These are phyloP conservation scores for Diospyros lotus DNA, from an alignment of 148 eudicot genomes.

Conservation along the genomic window DNA sequence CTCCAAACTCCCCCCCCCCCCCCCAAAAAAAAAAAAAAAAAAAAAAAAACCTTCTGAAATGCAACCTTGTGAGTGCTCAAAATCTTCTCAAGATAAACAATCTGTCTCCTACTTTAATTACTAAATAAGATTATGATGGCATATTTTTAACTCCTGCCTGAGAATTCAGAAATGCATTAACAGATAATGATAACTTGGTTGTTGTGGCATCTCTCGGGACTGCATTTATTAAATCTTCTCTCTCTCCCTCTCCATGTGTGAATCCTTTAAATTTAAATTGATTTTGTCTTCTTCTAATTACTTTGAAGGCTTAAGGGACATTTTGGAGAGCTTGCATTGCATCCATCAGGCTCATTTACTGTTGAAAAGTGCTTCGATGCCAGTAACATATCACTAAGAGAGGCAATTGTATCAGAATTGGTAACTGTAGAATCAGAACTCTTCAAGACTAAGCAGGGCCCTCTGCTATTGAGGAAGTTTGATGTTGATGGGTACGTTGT, in stretches of 20 bases:
- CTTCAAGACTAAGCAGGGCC: slow-evolving; percentile 80
- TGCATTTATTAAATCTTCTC: background rate
- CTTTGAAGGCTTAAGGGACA: slow-evolving; percentile 72
- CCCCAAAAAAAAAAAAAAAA: too few species aligned
- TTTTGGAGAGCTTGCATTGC: slow-evolving; percentile 80
- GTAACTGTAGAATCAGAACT: slow-evolving; percentile 65
- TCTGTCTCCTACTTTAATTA: background rate
- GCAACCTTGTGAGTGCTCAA: too few species aligned
- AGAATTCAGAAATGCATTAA: background rate
- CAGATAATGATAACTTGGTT: background rate
- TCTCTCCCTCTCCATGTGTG: background rate
- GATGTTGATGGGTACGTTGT: slow-evolving; percentile 78
- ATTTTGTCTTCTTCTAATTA: slow-evolving; percentile 11
- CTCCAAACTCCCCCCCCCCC: background rate
- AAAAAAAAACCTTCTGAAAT: too few species aligned
- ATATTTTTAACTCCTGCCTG: too few species aligned
- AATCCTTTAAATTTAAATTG: background rate
- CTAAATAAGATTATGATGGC: background rate
- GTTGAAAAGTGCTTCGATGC: slow-evolving; percentile 78
- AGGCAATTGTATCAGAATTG: slow-evolving; percentile 72
- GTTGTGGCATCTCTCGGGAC: background rate
- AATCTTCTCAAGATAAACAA: too few species aligned
- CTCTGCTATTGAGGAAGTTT: slow-evolving; percentile 70
- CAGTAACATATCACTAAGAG: slow-evolving; percentile 56
- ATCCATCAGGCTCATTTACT: slow-evolving; percentile 76